Percentiles rank a stretch among this genome's conserved stretches.
Conservation (phyloP, 2,329 filamentous ascomycete species). For the Epichloe coenophiala region DNA sequence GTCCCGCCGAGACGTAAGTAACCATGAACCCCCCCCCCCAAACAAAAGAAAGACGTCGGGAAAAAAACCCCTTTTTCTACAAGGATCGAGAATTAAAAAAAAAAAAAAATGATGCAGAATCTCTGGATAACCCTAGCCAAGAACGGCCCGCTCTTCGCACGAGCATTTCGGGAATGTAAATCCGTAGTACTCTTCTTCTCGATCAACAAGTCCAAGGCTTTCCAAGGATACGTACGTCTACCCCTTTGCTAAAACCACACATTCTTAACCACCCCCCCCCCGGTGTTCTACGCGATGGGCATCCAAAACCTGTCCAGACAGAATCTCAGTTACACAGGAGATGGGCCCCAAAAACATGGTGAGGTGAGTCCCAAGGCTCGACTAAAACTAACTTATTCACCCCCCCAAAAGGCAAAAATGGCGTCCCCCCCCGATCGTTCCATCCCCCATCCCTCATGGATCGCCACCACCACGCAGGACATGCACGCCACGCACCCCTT, state of each 20-base stretch:
- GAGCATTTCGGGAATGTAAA: conserved; percentile 34
- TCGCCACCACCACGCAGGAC: conserved; percentile 29
- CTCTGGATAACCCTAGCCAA: conserved; percentile 42
- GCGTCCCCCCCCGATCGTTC: conserved; percentile 26
- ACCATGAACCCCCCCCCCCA: too few relatives aligned
- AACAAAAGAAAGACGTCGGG: too few relatives aligned
- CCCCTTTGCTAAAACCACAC: too few relatives aligned
- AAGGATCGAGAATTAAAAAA: too few relatives aligned
- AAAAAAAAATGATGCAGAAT: conserved; percentile 17
- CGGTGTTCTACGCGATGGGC: too few relatives aligned
- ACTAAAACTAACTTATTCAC: too few relatives aligned
- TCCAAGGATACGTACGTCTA: conserved; percentile 41
- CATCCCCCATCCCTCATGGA: conserved; percentile 28
- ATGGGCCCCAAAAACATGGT: too few relatives aligned
- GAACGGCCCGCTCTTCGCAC: conserved; percentile 30
- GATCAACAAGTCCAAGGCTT: conserved; percentile 40
- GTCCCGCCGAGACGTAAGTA: conserved; percentile 30
- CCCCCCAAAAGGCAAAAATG: conserved; percentile 26
- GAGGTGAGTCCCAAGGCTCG: too few relatives aligned
- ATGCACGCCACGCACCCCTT: conserved; percentile 34
- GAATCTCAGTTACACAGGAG: too few relatives aligned
- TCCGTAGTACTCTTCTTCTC: conserved; percentile 46
- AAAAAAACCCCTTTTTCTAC: too few relatives aligned
- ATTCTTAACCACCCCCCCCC: too few relatives aligned
- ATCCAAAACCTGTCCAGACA: too few relatives aligned